These are phyloP conservation scores for Botrytis pseudocinerea DNA, from an alignment of 2,329 filamentous ascomycete genomes.

Conservation along the genomic window DNA sequence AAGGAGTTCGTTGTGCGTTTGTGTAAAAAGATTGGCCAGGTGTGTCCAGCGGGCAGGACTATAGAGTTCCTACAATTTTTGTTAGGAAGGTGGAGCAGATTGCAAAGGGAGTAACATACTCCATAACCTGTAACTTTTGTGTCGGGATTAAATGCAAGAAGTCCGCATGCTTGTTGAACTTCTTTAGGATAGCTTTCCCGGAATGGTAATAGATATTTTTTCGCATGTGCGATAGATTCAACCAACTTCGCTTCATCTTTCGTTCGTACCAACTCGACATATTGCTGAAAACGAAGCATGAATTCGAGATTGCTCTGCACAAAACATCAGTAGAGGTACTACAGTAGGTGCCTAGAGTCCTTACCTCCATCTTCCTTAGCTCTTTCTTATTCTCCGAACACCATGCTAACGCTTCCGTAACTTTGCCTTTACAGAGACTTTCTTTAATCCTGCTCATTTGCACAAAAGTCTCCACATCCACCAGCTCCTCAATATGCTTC, in stretches of 20 bases:
- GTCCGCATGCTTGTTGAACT: constrained; percentile 71
- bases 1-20: constrained; percentile 83
- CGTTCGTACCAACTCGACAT: constrained; percentile 82
- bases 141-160: constrained; percentile 72
- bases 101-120: constrained; percentile 27
- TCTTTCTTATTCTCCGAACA: constrained; percentile 92
- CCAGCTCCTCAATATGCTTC: constrained; percentile 74
- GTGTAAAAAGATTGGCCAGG: constrained; percentile 77
- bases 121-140: constrained; percentile 58
- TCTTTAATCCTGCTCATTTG: constrained; percentile 76
- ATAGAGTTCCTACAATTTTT: constrained; percentile 63
- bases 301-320: constrained; percentile 80
- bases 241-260: constrained; percentile 62
- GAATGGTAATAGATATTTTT: constrained; percentile 75
- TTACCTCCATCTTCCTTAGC: constrained; percentile 79
- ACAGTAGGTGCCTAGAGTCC: constrained; percentile 32
- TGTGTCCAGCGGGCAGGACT: constrained; percentile 69
- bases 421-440: constrained; percentile 68
- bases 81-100: neutral
- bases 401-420: constrained; percentile 82
- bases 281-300: constrained; percentile 90
- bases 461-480: constrained; percentile 86
- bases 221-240: constrained; percentile 80
- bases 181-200: constrained; percentile 66
- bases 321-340: neutral